phyloP scores from a whole-genome alignment of 2,329 filamentous ascomycete species.

The Fusarium metavorans region DNA sequence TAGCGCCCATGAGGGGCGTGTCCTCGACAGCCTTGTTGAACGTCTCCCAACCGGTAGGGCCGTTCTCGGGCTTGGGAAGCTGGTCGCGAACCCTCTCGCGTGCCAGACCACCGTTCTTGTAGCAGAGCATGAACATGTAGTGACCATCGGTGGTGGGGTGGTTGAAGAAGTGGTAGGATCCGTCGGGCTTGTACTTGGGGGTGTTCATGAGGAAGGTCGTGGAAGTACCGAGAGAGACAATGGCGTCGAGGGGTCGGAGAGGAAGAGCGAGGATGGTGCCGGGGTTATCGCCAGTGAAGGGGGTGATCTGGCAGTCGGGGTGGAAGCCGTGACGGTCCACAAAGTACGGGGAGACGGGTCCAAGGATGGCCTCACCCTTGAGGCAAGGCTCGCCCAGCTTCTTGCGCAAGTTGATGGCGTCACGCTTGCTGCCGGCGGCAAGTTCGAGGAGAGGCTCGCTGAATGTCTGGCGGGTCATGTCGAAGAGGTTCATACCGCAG shows the following conservation, averaged over 20 bases:
- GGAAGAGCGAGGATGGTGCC: slow-evolving; percentile 93
- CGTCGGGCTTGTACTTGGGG: slow-evolving; percentile 88
- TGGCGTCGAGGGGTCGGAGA: slow-evolving; percentile 87
- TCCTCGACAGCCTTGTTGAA: slow-evolving; percentile 82
- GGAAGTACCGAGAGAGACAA: slow-evolving; percentile 93
- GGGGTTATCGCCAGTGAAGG: slow-evolving; percentile 96
- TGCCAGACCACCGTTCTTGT: slow-evolving; percentile 96
- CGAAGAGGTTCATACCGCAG: slow-evolving; percentile 97
- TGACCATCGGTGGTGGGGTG: slow-evolving; percentile 90
- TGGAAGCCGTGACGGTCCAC: slow-evolving; percentile 82
- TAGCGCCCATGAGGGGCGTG: slow-evolving; percentile 76
- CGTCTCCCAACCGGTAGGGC: slow-evolving; percentile 74
- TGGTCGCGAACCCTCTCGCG: slow-evolving; percentile 89
- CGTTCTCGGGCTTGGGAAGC: slow-evolving; percentile 67
- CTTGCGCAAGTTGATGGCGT: slow-evolving; percentile 71
- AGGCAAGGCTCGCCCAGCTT: slow-evolving; percentile 86
- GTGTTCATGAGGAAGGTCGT: slow-evolving; percentile 99
- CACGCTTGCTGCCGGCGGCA: slow-evolving; percentile 74
- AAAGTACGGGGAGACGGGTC: slow-evolving; percentile 83
- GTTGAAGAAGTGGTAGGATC: slow-evolving; percentile 97
- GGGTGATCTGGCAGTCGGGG: slow-evolving; percentile 78
- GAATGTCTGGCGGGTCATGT: slow-evolving; percentile 81
- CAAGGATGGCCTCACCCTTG: slow-evolving; percentile 85
- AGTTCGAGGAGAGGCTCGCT: slow-evolving; percentile 80
- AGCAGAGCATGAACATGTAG: slow-evolving; percentile 99